These are phyloP conservation scores for Pelargonium cotyledonis DNA, from an alignment of 441 rosid species.

Conservation along the genomic window DNA sequence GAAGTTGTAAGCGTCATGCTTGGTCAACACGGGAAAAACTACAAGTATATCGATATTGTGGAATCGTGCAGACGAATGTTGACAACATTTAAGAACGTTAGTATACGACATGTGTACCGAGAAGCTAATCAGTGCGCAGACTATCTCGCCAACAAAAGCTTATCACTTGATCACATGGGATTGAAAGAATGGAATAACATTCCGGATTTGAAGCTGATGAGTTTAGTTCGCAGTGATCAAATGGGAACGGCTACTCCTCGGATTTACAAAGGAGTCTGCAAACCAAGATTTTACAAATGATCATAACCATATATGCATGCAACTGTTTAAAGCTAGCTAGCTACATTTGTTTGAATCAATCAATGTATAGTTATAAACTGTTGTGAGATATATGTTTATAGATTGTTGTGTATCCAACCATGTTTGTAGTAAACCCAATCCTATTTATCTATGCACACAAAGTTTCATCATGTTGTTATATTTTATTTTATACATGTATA, in stretches of 20 bases:
- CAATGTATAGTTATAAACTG: too few relatives aligned
- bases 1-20: not conserved
- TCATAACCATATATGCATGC: too few relatives aligned
- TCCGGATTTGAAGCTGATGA: not conserved
- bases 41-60: not conserved
- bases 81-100: not conserved
- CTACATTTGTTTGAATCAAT: too few relatives aligned
- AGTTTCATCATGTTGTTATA: too few relatives aligned
- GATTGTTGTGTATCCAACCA: too few relatives aligned
- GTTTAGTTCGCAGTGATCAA: not conserved
- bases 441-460: too few relatives aligned
- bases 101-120: not conserved
- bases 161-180: not conserved
- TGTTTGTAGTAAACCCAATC: too few relatives aligned
- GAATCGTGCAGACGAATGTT: not conserved
- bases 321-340: too few relatives aligned
- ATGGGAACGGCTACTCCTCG: not conserved
- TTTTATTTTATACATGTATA: too few relatives aligned
- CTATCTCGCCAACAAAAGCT: not conserved
- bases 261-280: not conserved
- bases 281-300: not conserved
- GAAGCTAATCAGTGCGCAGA: not conserved
- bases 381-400: too few relatives aligned
- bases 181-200: not conserved
- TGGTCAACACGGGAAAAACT: not conserved